Evolutionary conservation across 1,284 basidiomycete species (phyloP).

Genomic region (Mycocalia duriaeana): DNA sequence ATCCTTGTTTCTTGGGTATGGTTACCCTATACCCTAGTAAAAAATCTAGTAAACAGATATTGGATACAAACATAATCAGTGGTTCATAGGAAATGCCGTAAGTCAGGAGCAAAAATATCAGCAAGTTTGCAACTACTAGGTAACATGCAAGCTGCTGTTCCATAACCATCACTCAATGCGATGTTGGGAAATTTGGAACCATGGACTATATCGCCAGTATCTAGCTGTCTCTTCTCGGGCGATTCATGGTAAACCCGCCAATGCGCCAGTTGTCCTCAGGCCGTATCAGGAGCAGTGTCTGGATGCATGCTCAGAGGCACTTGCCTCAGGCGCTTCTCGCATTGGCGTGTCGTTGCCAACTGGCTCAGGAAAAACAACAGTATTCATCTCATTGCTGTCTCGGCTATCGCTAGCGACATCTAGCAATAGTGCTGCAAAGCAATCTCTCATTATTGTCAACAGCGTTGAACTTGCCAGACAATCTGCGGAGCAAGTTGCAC

Average conservation of each 20-base stretch:
- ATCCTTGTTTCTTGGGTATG: conserved; percentile 30
- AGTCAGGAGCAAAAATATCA: too few species aligned
- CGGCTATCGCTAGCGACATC: conserved; percentile 42
- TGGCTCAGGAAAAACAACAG: conserved; percentile 90
- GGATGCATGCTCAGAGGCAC: conserved; percentile 70
- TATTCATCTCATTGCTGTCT: conserved; percentile 80
- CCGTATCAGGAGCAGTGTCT: conserved; percentile 92
- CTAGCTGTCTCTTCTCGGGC: too few species aligned
- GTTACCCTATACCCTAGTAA: conserved; percentile 35
- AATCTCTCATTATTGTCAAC: conserved; percentile 82
- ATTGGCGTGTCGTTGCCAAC: conserved; percentile 94
- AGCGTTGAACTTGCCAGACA: conserved; percentile 87
- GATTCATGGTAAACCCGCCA: too few species aligned
- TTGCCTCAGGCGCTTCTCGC: conserved; percentile 58
- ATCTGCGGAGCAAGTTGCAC: conserved; percentile 70
- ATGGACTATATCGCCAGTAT: too few species aligned
- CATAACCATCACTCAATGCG: too few species aligned
- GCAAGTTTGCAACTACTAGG: too few species aligned
- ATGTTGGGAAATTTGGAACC: too few species aligned
- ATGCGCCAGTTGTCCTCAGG: conserved; percentile 45
- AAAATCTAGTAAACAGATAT: conserved; percentile 15
- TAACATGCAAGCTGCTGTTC: too few species aligned
- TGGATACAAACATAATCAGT: background rate
- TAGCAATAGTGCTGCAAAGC: conserved; percentile 42
- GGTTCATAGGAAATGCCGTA: too few species aligned